Base-by-base conservation (phyloP, 2,329 filamentous ascomycete genomes). In the Coleophoma cylindrospora region DNA sequence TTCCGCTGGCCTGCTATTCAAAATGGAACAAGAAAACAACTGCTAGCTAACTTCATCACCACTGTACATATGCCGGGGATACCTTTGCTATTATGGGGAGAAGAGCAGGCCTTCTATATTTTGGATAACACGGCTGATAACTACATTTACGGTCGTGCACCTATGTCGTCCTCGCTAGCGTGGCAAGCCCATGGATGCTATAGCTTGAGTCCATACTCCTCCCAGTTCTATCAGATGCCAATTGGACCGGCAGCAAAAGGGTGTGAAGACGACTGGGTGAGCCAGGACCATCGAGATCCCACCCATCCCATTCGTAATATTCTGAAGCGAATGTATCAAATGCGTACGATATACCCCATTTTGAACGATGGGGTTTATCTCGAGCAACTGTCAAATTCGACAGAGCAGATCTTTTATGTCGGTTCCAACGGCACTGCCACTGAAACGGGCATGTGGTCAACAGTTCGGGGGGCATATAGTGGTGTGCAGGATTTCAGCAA, bases 181-280 rank as follows among this genome's bases (percentile, higher is more conserved):
- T 86, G 82, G 82, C 77, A 82, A 57, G 71, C 74, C 34, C 82
- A 86, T 57, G 83, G 82, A 4, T 86, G 82, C 60, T 85, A 84
- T 66, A 68, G 68, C 11, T 69, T 83, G 3, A 70, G 72, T 15
- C 27, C 27, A 27, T 27, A 27, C 7, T 75, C 75, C 32, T 72
- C 71, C 2, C 77, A 83, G 54, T 81, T 84, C 58, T 76, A 74
- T 56, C 60, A 80, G 6, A 80, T 79, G 69, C 81, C 80, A 0
- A 66, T 83, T 43, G 74, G 78, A 44, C 70, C 72, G 51, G 74
- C 77, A 2, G 64, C 71, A 71, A 55, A 68, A 34, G 82, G 79
- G 3, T 86, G 82, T 56, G 57, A 77, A 40, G 81, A 85, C 53
- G 74, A 80, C 37, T 64, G 66, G 4, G 77, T 80, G 46, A 75